Evolutionary conservation across 1,284 basidiomycete species (phyloP), one percentile per base, ranked within the genome.

Genomic region (Melampsora larici-populina): DNA sequence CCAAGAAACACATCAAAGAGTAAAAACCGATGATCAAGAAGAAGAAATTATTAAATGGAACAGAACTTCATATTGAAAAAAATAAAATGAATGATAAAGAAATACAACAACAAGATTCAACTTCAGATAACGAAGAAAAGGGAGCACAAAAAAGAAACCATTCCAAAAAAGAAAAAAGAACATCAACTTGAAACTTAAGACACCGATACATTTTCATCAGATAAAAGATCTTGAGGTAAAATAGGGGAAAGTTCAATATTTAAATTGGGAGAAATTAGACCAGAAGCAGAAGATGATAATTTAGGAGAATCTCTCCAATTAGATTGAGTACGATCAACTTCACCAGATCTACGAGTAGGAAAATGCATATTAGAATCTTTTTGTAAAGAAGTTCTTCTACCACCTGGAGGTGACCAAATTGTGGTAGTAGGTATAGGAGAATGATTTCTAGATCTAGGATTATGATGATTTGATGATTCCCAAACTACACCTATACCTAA

Each of bases 401-500:
- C 55, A 58, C 55, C 55, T 24, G 55, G 55, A 24, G 55, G 55
- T 8, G n/a, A 24, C 55, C 55, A 58, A 58, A 58, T 58, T 7
- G 55, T 58, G 13, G 40, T 43, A 43, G 40, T 43, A 13, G 11
- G 40, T 43, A 43, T 43, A 7, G 40, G 40, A 43, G 40, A 43
- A 43, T 43, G 40, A 43, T 43, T 43, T 43, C 40, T 43, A 43
- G 40, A 43, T 43, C 40, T 43, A 9, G 11, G 11, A 24, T 58
- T 4, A n/a, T 58, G 3, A 58, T 64, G 73, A 43, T 63, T 29
- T 24, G 46, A 51, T 17, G 71, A 63, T 31, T 75, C 73, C 73
- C 73, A 75, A 55, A 58, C 63, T 21, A 75, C 65, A 15, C 73
- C 73, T 21, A 75, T 75, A 7, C 73, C 73, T 21, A 75, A 66